These are phyloP conservation scores for Elymus sibiricus DNA, from an alignment of 176 grass and related monocot genomes.

Conservation along the genomic window DNA sequence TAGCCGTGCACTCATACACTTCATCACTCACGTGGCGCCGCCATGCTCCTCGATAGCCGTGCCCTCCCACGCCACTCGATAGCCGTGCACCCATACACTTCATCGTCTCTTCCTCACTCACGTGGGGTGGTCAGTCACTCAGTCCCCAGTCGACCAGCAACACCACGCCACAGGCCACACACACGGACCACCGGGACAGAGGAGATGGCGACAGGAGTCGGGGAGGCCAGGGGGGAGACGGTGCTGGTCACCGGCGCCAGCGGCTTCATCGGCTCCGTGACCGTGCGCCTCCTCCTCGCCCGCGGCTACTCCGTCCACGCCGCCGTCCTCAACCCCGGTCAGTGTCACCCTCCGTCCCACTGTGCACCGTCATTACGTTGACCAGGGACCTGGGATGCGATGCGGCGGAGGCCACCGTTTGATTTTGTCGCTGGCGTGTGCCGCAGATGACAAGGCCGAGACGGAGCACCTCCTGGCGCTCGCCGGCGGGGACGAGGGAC, in stretches of 20 bases:
- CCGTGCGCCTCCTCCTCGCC: conserved; percentile 60
- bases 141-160: not conserved
- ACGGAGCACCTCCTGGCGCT: conserved; percentile 74
- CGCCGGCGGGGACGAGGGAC: conserved; percentile 35
- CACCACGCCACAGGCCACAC: not conserved
- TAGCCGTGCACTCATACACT: not conserved
- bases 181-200: not conserved
- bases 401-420: not conserved
- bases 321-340: conserved; percentile 74
- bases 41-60: not conserved
- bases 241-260: conserved; percentile 85
- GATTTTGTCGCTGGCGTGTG: not conserved
- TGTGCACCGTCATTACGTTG: too few relatives aligned
- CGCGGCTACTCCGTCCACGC: conserved; percentile 77
- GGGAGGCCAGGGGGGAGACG: conserved; percentile 9
- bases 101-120: not conserved
- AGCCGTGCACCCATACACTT: not conserved
- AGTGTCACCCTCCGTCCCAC: not conserved
- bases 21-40: not conserved
- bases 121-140: not conserved
- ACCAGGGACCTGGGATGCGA: too few relatives aligned
- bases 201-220: conserved; percentile 16
- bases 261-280: conserved; percentile 82
- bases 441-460: conserved; percentile 70
- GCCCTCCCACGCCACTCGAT: too few relatives aligned